These are phyloP conservation scores for Alternaria conjuncta DNA, from an alignment of 2,329 filamentous ascomycete species.

Conservation along the genomic window DNA sequence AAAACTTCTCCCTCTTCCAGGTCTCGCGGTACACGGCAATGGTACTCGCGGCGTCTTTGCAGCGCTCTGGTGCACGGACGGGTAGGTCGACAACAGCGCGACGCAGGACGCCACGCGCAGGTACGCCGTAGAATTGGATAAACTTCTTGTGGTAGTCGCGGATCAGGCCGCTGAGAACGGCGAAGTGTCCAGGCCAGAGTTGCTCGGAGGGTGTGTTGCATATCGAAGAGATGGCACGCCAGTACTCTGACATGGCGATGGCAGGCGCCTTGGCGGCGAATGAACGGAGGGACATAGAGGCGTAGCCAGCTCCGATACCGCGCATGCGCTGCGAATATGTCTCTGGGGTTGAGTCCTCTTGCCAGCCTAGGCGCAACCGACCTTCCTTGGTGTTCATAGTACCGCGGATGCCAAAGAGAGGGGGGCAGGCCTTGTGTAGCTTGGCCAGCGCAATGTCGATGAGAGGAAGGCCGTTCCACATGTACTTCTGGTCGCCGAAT, in stretches of 20 bases:
- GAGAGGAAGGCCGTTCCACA: slow-evolving; percentile 70
- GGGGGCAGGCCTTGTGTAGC: slow-evolving; percentile 78
- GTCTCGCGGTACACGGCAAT: slow-evolving; percentile 39
- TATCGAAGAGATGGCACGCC: slow-evolving; percentile 77
- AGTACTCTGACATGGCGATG: slow-evolving; percentile 82
- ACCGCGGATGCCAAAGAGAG: slow-evolving; percentile 83
- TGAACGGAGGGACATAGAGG: slow-evolving; percentile 78
- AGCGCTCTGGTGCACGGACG: slow-evolving; percentile 35
- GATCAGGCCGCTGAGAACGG: slow-evolving; percentile 60
- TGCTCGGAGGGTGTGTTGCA: slow-evolving; percentile 71
- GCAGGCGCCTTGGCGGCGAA: slow-evolving; percentile 69
- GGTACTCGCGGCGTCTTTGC: slow-evolving; percentile 35
- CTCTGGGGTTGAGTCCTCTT: slow-evolving; percentile 59
- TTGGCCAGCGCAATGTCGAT: slow-evolving; percentile 90
- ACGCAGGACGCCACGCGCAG: slow-evolving; percentile 73
- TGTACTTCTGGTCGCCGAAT: slow-evolving; percentile 72
- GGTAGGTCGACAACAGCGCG: slow-evolving; percentile 79
- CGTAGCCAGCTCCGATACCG: slow-evolving; percentile 83
- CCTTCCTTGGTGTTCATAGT: slow-evolving; percentile 68
- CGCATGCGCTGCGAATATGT: slow-evolving; percentile 81
- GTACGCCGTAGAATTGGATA: slow-evolving; percentile 79
- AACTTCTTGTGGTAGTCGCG: slow-evolving; percentile 75
- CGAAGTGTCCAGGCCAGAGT: slow-evolving; percentile 56
- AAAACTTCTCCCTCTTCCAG: slow-evolving; percentile 39
- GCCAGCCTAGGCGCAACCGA: slow-evolving; percentile 41